Base-by-base conservation (phyloP, 2,329 filamentous ascomycete genomes). In the Aspergillus eucalypticola region DNA sequence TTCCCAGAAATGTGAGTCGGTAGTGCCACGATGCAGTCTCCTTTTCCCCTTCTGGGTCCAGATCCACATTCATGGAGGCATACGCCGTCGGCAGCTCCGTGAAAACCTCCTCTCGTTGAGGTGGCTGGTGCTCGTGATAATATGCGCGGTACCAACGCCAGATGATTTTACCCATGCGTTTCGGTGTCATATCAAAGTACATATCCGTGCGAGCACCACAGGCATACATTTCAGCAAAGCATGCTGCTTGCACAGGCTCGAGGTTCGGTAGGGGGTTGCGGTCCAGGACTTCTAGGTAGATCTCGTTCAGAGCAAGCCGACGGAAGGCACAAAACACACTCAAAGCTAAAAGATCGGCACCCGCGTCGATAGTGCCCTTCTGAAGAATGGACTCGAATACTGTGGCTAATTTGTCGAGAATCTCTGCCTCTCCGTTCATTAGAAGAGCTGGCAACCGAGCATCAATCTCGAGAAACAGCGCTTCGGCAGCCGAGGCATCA, bases 221-320 rank as follows among this genome's bases (percentile, higher is more conserved):
- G 0, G 84, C 85, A 71, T 86, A 88, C 2, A 86, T 80, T 67
- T 88, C 86, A 1, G 85, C 81, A 64, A 88, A 88, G 8, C 83
- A 83, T 21, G 84, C 85, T 17, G 85, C 85, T 70, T 88, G 86
- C 56, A 88, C 85, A 1, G 83, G 77, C 59, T 86, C 84, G 11
- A 82, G 79, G 50, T 86, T 83, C 68, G 86, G 86, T 3, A 87
- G 75, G 0, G 84, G 85, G 64, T 86, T 87, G 7, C 84, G 78
- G 66, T 88, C 85, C 0, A 83, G 84, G 1, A 86, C 83, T 69
- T 88, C 86, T 5, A 85, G 75, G 67, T 87, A 88, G 0, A 88
- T 82, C 60, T 88, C 85, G 60, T 87, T 83, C 54, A 87, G 82
- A 0, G 82, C 84, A 2, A 79, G 75, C 62, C 82, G 83, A 19